Conservation (phyloP, 805 yeast species). For the Cyberlindnera americana region DNA sequence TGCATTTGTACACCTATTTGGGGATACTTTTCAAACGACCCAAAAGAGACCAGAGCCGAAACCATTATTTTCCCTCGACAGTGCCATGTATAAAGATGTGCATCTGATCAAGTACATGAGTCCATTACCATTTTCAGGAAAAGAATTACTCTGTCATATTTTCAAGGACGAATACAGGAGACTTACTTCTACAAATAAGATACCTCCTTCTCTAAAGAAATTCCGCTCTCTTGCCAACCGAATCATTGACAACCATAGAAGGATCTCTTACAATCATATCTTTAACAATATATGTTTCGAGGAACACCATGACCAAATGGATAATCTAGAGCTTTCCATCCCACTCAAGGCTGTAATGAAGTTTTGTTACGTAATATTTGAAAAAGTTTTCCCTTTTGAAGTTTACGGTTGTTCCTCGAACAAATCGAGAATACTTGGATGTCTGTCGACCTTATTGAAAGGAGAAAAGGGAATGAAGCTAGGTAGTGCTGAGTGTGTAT, state of each 20-base stretch:
- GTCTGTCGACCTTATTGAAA: slow-evolving; percentile 36
- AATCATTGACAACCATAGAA: slow-evolving; percentile 34
- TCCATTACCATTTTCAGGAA: slow-evolving; percentile 14
- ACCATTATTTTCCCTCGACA: slow-evolving; percentile 11
- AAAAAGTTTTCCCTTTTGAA: slow-evolving; percentile 46
- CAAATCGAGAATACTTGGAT: slow-evolving; percentile 36
- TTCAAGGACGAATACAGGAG: slow-evolving; percentile 14
- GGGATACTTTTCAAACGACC: slow-evolving; percentile 8
- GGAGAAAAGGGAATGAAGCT: slow-evolving; percentile 37
- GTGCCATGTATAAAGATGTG: slow-evolving; percentile 15
- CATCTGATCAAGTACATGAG: neutral
- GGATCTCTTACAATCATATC: slow-evolving; percentile 34
- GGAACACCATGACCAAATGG: neutral
- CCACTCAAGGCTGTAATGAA: slow-evolving; percentile 34
- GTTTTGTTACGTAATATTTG: slow-evolving; percentile 41
- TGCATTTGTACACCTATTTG: slow-evolving; percentile 18
- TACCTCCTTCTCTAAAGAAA: slow-evolving; percentile 21
- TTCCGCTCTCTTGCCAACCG: slow-evolving; percentile 16
- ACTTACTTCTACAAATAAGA: slow-evolving; percentile 21
- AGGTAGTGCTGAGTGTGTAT: slow-evolving; percentile 30
- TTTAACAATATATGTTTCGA: slow-evolving; percentile 33
- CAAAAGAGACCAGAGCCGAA: neutral
- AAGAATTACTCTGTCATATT: slow-evolving; percentile 3
- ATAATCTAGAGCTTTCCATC: slow-evolving; percentile 34
- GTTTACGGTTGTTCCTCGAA: slow-evolving; percentile 53